Conservation (phyloP, 129 eudicot genomes). For the Cynara cardunculus region DNA sequence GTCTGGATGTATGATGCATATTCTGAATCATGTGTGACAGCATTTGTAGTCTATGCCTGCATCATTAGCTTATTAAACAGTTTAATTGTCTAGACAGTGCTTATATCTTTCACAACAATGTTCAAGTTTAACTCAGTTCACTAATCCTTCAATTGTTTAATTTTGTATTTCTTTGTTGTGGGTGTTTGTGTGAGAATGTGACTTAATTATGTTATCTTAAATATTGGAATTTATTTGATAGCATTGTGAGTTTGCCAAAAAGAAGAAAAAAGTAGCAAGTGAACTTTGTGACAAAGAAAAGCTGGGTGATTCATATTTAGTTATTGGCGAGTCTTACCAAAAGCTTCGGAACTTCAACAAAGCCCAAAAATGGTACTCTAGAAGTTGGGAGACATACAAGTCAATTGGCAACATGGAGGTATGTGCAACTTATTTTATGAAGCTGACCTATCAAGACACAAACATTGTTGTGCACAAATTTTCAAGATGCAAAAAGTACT, state of each 20-base stretch:
- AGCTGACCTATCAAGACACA: not conserved
- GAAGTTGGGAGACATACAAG: conserved; percentile 67
- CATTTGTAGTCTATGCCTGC: not conserved
- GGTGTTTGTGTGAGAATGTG: not conserved
- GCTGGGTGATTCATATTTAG: conserved; percentile 71
- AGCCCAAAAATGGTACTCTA: conserved; percentile 82
- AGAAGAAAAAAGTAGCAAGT: conserved; percentile 70
- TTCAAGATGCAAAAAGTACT: not conserved
- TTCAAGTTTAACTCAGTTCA: not conserved
- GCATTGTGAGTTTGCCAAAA: conserved; percentile 74
- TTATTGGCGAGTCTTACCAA: conserved; percentile 86
- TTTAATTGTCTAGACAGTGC: not conserved
- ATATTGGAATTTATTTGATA: conserved; percentile 22
- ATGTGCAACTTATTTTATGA: conserved; percentile 8
- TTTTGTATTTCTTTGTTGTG: not conserved
- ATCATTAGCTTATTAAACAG: not conserved
- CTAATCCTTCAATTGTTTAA: not conserved
- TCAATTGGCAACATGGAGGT: conserved; percentile 90
- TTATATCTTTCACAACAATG: not conserved
- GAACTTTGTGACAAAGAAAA: conserved; percentile 90
- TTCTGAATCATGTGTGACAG: not conserved
- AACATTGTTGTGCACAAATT: not conserved
- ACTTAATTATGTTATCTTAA: not conserved
- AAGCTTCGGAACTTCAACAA: conserved; percentile 66
- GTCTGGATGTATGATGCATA: not conserved